Evolutionary conservation across 257 asterid genomes (phyloP), one percentile per base, ranked within the genome.

Genomic region (Solanum lignicaule): DNA sequence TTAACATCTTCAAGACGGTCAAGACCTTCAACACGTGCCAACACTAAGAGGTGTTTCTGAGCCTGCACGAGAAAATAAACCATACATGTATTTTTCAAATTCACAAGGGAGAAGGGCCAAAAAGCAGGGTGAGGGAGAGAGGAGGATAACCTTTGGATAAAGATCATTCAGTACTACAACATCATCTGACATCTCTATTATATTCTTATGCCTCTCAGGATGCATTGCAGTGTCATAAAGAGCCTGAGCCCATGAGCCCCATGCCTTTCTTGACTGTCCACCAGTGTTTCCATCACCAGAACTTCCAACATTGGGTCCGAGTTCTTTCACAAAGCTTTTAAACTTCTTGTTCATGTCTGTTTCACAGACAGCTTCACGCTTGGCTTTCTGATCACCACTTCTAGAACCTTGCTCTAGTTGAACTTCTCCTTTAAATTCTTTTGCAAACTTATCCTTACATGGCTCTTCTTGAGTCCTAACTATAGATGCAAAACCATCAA

Each of bases 121-220:
- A 83, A 32, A 1, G 82, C 12, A 89, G 75, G 76, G 62, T 79
- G 87, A 46, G 90, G 55, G 74, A 33, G 86, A 46, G 91, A 21
- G 23, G 88, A 76, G 38, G 85, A 43, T n/a, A 75, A 97, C 99
- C 99, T 97, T 97, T 38, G 98, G 99, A 91, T 92, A 95, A 90
- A 95, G 93, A 92, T 97, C 99, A 90, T 95, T 91, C 87, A 97
- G 89, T 87, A 97, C 99, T 48, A 97, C 90, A 81, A 92, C 91
- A 86, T 95, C 94, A 69, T 95, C 96, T 21, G 90, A 92, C 23
- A 87, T 81, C 90, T 97, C 98, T 88, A 93, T 87, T 35, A 92
- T 89, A 73, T 92, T 89, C 87, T 60, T 72, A 86, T 95, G 94
- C 89, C 90, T 88, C 86, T 93, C 93, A 7, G 99, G 99, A 88